Percentiles rank a stretch among this genome's conserved stretches.
Conservation (phyloP, 495 filamentous ascomycete species). For the Letharia columbiana region DNA sequence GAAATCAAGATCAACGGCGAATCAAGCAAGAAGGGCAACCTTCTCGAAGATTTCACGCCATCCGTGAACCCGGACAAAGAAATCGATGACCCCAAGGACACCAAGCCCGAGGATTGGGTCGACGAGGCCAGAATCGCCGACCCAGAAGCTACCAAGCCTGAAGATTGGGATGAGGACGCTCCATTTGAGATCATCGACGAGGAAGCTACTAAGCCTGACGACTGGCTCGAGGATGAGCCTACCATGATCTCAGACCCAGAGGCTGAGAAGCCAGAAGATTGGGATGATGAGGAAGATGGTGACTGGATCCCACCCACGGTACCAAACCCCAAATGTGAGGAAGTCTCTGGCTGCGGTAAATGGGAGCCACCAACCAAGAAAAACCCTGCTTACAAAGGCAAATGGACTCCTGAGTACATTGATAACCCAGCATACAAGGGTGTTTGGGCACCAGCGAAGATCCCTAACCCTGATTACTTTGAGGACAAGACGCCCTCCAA, state of each 20-base stretch:
- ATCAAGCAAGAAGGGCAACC: slow-evolving; percentile 73
- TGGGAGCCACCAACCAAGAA: slow-evolving; percentile 89
- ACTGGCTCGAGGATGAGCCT: slow-evolving; percentile 94
- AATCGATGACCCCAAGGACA: slow-evolving; percentile 94
- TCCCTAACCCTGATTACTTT: slow-evolving; percentile 91
- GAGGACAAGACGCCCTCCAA: slow-evolving; percentile 97
- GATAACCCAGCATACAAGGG: slow-evolving; percentile 99
- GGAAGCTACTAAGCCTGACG: slow-evolving; percentile 82
- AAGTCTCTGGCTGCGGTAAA: slow-evolving; percentile 86
- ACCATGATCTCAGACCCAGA: slow-evolving; percentile 84
- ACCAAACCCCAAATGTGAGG: slow-evolving; percentile 90
- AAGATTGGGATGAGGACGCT: slow-evolving; percentile 98
- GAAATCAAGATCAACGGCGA: slow-evolving; percentile 85
- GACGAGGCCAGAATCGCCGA: slow-evolving; percentile 85
- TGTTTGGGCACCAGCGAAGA: slow-evolving; percentile 87
- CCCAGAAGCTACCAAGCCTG: slow-evolving; percentile 90
- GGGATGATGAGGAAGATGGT: slow-evolving; percentile 99
- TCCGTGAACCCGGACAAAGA: slow-evolving; percentile 90
- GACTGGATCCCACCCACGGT: slow-evolving; percentile 95
- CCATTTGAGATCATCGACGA: slow-evolving; percentile 92
- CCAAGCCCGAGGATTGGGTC: slow-evolving; percentile 92
- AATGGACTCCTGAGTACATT: slow-evolving; percentile 88
- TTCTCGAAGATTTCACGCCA: slow-evolving; percentile 90
- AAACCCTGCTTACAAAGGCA: slow-evolving; percentile 98
- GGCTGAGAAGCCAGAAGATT: slow-evolving; percentile 97